A percentile compares a stretch with the other conserved stretches of the same genome.
phyloP scores from a whole-genome alignment of 2,329 filamentous ascomycete species.

The Emmonsiellopsis sp. region DNA sequence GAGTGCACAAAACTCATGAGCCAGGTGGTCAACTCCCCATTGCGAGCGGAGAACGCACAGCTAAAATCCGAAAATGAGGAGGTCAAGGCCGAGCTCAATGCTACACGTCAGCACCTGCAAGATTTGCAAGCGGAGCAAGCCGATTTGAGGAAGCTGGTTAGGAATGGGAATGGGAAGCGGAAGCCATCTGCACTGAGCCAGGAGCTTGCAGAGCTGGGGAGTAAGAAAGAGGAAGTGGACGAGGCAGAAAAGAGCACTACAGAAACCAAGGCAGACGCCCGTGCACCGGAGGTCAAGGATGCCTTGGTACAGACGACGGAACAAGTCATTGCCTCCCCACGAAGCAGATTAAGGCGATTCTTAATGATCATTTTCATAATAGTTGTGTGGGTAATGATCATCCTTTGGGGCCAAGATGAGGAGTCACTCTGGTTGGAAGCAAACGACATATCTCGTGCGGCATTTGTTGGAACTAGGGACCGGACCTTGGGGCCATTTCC shows the following conservation, averaged over 20 bases:
- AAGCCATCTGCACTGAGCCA: not conserved
- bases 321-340: conserved; percentile 2
- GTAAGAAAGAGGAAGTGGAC: not conserved
- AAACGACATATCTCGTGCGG: conserved; percentile 8
- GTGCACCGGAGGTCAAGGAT: conserved; percentile 4
- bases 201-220: not conserved
- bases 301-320: conserved; percentile 10
- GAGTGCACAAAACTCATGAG: conserved; percentile 1
- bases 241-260: not conserved
- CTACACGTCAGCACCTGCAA: conserved; percentile 2
- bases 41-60: conserved; percentile 1
- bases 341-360: not conserved
- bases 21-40: conserved; percentile 1
- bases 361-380: conserved; percentile 8
- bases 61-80: conserved; percentile 1
- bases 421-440: conserved; percentile 12
- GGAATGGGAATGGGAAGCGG: not conserved
- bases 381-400: conserved; percentile 8
- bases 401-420: conserved; percentile 5
- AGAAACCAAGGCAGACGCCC: conserved; percentile 1
- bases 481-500: conserved; percentile 1
- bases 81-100: not conserved
- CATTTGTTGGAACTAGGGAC: conserved; percentile 1
- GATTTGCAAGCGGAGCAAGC: conserved; percentile 4
- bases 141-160: not conserved